Evolutionary conservation across 139 green algal species (phyloP).

Genomic region (Coelastrella sp.): DNA sequence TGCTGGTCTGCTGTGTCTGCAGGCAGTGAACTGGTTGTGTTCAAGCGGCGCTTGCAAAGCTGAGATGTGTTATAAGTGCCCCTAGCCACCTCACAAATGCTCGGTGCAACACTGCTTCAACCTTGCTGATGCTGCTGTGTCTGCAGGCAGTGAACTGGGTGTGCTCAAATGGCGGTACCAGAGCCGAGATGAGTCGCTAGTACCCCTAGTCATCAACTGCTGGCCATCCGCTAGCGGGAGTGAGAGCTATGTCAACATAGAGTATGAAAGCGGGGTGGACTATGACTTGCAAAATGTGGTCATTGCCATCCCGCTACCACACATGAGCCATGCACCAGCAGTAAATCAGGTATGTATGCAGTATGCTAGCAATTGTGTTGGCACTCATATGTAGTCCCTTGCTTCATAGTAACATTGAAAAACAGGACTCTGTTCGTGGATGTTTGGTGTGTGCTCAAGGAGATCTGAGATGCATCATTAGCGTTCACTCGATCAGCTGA

Average conservation of each 20-base stretch:
- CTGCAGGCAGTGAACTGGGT: constrained; percentile 78
- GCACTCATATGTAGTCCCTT: background rate
- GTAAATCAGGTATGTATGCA: constrained; percentile 53
- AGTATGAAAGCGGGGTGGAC: constrained; percentile 91
- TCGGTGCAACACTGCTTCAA: no score
- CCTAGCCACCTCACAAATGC: no score
- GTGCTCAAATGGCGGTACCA: constrained; percentile 98
- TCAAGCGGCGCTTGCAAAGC: no score
- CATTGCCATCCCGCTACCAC: constrained; percentile 89
- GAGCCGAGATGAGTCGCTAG: constrained; percentile 75
- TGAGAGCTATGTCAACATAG: constrained; percentile 96
- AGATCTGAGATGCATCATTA: no score
- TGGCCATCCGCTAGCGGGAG: constrained; percentile 92
- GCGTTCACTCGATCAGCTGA: no score
- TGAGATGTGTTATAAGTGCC: no score
- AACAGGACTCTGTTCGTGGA: background rate
- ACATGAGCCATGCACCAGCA: constrained; percentile 62
- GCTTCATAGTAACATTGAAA: background rate
- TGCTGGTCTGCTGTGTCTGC: no score
- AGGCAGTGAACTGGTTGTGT: background rate
- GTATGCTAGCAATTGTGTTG: background rate
- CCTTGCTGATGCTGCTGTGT: no score
- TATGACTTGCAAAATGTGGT: constrained; percentile 95
- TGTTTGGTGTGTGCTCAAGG: no score
- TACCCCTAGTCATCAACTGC: constrained; percentile 94